These are phyloP conservation scores for Diaporthe sp. DNA, from an alignment of 2,329 filamentous ascomycete species.

Conservation along the genomic window DNA sequence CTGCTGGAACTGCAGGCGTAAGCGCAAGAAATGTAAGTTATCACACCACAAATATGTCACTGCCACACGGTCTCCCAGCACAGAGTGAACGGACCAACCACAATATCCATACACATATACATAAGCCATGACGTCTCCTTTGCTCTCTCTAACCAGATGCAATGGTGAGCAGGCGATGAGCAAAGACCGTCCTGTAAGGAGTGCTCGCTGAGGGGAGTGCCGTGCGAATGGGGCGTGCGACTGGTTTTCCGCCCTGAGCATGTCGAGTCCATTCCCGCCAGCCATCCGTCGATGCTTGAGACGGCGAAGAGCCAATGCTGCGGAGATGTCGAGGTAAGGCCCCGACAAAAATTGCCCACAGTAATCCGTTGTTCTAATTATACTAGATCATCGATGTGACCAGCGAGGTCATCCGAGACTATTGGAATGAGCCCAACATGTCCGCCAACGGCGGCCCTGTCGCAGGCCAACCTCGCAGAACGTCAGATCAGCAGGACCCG, in stretches of 20 bases:
- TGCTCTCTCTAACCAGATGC: neutral
- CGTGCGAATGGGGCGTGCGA: conserved; percentile 28
- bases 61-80: neutral
- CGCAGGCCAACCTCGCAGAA: neutral
- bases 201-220: conserved; percentile 21
- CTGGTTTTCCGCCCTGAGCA: conserved; percentile 27
- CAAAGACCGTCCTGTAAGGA: conserved; percentile 25
- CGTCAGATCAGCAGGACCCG: neutral
- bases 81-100: neutral
- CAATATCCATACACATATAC: neutral
- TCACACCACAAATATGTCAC: neutral
- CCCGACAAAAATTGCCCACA: too few species aligned
- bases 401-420: conserved; percentile 26
- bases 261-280: conserved; percentile 25
- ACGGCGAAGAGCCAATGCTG: neutral
- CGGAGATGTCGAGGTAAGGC: conserved; percentile 11
- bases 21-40: conserved; percentile 31
- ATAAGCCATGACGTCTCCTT: neutral
- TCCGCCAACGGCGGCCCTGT: neutral
- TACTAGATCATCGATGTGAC: conserved; percentile 18
- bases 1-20: conserved; percentile 30
- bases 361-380: neutral
- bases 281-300: conserved; percentile 27
- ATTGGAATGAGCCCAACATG: conserved; percentile 20
- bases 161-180: conserved; percentile 18